These are phyloP conservation scores for Chlorokybus atmophyticus DNA, from an alignment of 139 green algal genomes.

Conservation along the genomic window DNA sequence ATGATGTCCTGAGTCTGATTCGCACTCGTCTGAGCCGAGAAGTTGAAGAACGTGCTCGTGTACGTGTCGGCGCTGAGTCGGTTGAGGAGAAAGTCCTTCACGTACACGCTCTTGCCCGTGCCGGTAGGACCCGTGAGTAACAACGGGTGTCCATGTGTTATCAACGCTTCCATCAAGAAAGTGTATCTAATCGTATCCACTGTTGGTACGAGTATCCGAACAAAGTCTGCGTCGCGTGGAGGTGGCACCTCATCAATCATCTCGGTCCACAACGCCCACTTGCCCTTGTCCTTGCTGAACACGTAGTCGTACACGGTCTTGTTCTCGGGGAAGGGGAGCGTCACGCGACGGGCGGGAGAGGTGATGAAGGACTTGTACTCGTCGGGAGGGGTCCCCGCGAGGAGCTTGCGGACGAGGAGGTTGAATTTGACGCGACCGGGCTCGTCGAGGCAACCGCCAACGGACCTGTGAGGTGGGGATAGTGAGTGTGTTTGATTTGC, in stretches of 20 bases:
- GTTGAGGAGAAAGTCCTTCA: conserved; percentile 20
- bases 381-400: conserved; percentile 6
- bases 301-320: conserved; percentile 22
- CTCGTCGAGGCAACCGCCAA: conserved; percentile 23
- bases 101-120: conserved; percentile 34
- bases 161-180: conserved; percentile 37
- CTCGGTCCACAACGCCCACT: conserved; percentile 34
- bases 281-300: conserved; percentile 30
- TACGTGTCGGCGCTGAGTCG: conserved; percentile 13
- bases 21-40: conserved; percentile 28
- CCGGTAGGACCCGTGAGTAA: conserved; percentile 56
- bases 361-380: conserved; percentile 21
- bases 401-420: conserved; percentile 16
- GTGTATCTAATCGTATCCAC: conserved; percentile 57
- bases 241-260: conserved; percentile 35
- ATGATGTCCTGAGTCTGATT: conserved; percentile 59
- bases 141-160: conserved; percentile 42
- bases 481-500: too few relatives aligned
- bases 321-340: conserved; percentile 21
- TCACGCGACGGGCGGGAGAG: conserved; percentile 9
- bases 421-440: conserved; percentile 22
- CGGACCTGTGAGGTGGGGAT: too few relatives aligned
- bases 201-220: conserved; percentile 55
- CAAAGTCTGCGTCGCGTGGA: conserved; percentile 46
- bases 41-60: conserved; percentile 28